Evolutionary conservation across 2,329 filamentous ascomycete species (phyloP), one percentile per base, ranked within the genome.

Genomic region (Botryotinia calthae): DNA sequence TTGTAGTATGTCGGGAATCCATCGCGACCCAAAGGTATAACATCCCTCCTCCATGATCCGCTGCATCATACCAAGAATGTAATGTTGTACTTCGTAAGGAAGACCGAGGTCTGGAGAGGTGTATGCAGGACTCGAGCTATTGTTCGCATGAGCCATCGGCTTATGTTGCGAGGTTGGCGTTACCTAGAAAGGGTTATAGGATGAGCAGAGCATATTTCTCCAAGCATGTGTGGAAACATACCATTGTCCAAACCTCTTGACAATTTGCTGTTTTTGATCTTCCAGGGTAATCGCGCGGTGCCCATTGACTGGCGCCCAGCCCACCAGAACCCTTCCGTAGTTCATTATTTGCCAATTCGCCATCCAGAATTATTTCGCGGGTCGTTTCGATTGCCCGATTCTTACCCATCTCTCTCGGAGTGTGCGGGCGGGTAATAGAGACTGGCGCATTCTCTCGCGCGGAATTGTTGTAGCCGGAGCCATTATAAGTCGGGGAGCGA

Each of bases 31-130:
- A 71, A 79, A 78, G n/a, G 78, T 78, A 48, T 74, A 81, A 58
- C 79, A 81, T 9, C 75, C 78, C 67, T 81, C 78, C 69, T 81
- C 79, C 25, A 80, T 62, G 12, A 81, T 79, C 69, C 77, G 68
- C 71, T 80, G 75, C 12, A 80, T 80, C 73, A 79, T 78, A 6
- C 73, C 74, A 22, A 81, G 77, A 28, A 81, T 79, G 66, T 76
- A 80, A 71, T 81, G 79, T 73, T 81, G 79, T 28, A 81, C 79
- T 76, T 81, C 79, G 56, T 81, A 81, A n/a, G 79, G 79, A 31
- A 81, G 77, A 34, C 76, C 78, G 12, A 79, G 75, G 48, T 80
- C 78, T 31, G 70, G 70, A 31, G 66, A 64, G 28, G 48, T 25
- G 34, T 31, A 56, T 56, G 48, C 65, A 42, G 48, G n/a, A 56